A percentile compares a stretch with the other conserved stretches of the same genome.
These are phyloP conservation scores for Grigorovia yakushimaensis DNA, from an alignment of 805 yeast genomes.

Conservation along the genomic window DNA sequence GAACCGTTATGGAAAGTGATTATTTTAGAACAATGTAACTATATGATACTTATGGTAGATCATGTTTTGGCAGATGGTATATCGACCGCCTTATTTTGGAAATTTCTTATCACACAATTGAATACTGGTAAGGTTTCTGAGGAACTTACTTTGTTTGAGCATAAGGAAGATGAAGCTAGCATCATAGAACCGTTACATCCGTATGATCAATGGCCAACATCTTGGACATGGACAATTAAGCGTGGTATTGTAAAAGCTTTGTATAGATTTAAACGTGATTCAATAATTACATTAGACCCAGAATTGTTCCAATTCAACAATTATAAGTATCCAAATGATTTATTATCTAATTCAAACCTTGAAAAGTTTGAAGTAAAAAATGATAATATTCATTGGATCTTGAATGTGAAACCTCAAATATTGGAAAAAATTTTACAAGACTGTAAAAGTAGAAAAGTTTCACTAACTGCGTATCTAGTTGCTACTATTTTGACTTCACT, in stretches of 20 bases:
- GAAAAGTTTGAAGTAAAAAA: constrained; percentile 11
- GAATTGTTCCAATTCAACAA: constrained; percentile 13
- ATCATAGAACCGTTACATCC: constrained; percentile 7
- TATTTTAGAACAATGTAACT: constrained; percentile 8
- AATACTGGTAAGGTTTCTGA: neutral
- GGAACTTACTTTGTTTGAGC: neutral
- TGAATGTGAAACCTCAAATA: constrained; percentile 8
- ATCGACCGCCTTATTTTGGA: constrained; percentile 17
- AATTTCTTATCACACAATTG: constrained; percentile 9
- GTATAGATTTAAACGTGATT: constrained; percentile 9
- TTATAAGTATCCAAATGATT: constrained; percentile 7
- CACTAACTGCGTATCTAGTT: constrained; percentile 17
- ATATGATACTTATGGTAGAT: constrained; percentile 15
- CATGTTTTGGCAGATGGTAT: constrained; percentile 25
- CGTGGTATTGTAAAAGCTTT: constrained; percentile 7
- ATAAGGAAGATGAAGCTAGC: neutral
- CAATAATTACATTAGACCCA: constrained; percentile 3
- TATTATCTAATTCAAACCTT: neutral
- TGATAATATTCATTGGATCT: constrained; percentile 12
- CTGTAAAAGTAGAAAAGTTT: constrained; percentile 16
- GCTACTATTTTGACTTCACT: constrained; percentile 9
- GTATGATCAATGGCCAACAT: constrained; percentile 17
- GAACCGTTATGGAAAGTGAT: constrained; percentile 23
- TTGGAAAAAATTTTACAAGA: constrained; percentile 8
- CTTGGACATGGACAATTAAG: constrained; percentile 12